phyloP scores from a whole-genome alignment of 345 rosid genomes.

The Hirschfeldia incana region DNA sequence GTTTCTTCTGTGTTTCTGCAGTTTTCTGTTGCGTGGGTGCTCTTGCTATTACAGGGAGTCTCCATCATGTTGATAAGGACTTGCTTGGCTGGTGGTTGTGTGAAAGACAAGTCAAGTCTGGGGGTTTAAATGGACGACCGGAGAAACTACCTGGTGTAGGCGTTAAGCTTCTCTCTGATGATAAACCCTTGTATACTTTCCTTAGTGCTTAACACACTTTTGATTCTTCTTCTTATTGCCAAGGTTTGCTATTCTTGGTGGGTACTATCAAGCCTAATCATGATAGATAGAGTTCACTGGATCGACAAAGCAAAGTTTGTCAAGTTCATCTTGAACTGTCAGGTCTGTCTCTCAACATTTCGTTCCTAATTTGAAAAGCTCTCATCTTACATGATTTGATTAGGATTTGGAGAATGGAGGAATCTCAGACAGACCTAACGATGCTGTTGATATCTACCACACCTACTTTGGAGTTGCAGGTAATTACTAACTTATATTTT shows the following conservation, averaged over 20 bases:
- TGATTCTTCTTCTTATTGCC: conserved; percentile 9
- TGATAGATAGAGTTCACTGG: conserved; percentile 89
- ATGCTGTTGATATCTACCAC: conserved; percentile 85
- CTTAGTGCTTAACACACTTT: conserved; percentile 1
- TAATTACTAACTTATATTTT: conserved; percentile 18
- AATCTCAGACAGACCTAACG: conserved; percentile 84
- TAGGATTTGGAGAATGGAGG: conserved; percentile 87
- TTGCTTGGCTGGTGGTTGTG: conserved; percentile 97
- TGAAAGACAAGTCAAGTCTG: conserved; percentile 73
- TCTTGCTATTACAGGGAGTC: conserved; percentile 79
- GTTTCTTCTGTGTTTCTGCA: conserved; percentile 35
- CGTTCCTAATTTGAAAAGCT: not conserved
- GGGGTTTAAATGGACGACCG: conserved; percentile 89
- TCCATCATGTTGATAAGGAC: conserved; percentile 90
- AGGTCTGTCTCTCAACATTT: conserved; percentile 47
- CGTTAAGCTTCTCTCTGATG: not conserved
- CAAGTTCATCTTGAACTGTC: conserved; percentile 48
- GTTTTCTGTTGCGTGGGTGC: conserved; percentile 96
- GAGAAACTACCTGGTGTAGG: conserved; percentile 94
- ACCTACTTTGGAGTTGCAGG: conserved; percentile 93
- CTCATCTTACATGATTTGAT: conserved; percentile 2
- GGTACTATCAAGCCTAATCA: conserved; percentile 92
- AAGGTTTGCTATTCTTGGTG: conserved; percentile 95
- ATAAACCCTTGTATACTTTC: conserved; percentile 1
- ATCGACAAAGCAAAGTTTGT: conserved; percentile 62